phyloP scores from a whole-genome alignment of 1,284 basidiomycete species.

The Singerocomus inundabilis region DNA sequence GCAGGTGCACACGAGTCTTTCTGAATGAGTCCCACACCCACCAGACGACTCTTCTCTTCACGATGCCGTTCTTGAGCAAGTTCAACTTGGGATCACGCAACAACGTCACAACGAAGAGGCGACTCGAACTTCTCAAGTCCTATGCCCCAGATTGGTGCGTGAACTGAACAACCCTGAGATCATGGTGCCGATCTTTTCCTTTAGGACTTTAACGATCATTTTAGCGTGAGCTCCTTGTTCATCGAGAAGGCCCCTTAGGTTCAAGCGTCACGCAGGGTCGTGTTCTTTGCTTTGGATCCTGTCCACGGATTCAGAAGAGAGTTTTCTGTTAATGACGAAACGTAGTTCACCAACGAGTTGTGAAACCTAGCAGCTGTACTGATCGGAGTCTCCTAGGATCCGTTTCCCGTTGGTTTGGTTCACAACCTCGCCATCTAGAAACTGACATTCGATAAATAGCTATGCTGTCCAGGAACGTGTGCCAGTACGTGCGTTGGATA shows the following conservation, averaged over 20 bases:
- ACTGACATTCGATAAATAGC: slow-evolving; percentile 47
- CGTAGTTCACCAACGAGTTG: slow-evolving; percentile 42
- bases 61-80: slow-evolving; percentile 20
- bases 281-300: slow-evolving; percentile 68
- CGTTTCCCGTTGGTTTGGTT: slow-evolving; percentile 51
- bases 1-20: background rate
- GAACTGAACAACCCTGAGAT: background rate
- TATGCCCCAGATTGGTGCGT: slow-evolving; percentile 74
- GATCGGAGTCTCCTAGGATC: slow-evolving; percentile 33
- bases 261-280: slow-evolving; percentile 42
- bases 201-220: slow-evolving; percentile 65
- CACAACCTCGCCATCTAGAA: slow-evolving; percentile 12
- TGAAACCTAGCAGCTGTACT: background rate
- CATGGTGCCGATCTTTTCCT: slow-evolving; percentile 3
- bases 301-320: slow-evolving; percentile 80
- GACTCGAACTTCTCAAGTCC: slow-evolving; percentile 49
- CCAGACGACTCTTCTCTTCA: background rate
- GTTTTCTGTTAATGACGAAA: slow-evolving; percentile 81
- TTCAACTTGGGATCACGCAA: slow-evolving; percentile 1
- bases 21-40: background rate
- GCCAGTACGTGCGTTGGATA: slow-evolving; percentile 49
- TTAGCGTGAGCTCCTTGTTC: slow-evolving; percentile 56
- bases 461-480: slow-evolving; percentile 84
- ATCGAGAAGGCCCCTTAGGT: background rate
- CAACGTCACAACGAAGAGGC: slow-evolving; percentile 26